Percentiles rank a stretch among this genome's conserved stretches.
phyloP scores from a whole-genome alignment of 1,284 basidiomycete species.

The Salmacisia buchloeana region DNA sequence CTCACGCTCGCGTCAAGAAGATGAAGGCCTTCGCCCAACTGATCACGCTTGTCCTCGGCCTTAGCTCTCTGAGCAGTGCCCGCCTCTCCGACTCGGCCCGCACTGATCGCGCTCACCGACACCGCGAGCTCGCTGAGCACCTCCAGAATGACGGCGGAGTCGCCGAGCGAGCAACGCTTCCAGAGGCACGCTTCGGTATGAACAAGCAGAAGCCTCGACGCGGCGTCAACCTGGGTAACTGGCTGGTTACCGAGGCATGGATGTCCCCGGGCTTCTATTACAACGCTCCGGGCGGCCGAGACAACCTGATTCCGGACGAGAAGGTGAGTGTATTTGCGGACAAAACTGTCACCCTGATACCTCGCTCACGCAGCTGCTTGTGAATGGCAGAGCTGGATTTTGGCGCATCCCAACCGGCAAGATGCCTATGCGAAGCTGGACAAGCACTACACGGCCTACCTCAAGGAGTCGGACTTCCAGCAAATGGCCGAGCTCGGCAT shows the following conservation, averaged over 20 bases:
- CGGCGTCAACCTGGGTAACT: conserved; percentile 18
- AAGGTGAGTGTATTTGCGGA: not conserved
- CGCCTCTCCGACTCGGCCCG: no score
- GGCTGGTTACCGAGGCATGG: conserved; percentile 15
- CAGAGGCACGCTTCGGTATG: not conserved
- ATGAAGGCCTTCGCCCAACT: no score
- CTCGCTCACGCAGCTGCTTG: no score
- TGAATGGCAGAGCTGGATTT: not conserved
- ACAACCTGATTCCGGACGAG: not conserved
- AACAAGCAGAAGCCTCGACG: conserved; percentile 9
- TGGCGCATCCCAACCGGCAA: not conserved
- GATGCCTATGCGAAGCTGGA: conserved; percentile 19
- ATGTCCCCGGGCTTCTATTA: conserved; percentile 4
- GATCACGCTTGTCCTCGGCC: no score
- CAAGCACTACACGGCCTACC: conserved; percentile 47
- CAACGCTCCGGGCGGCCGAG: not conserved
- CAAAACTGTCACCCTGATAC: not conserved
- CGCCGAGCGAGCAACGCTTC: not conserved
- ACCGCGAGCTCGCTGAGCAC: no score
- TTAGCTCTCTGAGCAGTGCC: no score
- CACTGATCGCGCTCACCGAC: no score
- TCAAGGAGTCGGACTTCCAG: conserved; percentile 52
- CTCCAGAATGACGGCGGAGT: no score
- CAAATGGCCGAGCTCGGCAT: conserved; percentile 45
- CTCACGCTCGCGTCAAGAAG: no score